Base-by-base conservation (phyloP, 495 filamentous ascomycete genomes). In the Cairneyella variabilis region DNA sequence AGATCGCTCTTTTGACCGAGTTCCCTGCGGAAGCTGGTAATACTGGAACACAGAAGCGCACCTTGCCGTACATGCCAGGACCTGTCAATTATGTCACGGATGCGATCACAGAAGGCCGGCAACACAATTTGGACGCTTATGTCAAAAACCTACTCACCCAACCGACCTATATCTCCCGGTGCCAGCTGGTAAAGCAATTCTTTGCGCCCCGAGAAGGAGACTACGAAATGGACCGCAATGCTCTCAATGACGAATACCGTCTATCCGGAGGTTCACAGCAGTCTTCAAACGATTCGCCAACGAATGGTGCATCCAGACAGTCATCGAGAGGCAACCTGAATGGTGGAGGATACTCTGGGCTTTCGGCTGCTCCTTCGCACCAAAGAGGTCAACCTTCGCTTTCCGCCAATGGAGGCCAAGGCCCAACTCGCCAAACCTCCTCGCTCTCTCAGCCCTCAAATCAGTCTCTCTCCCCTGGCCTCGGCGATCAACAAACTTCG, bases 1-100 rank as follows among this genome's bases (percentile, higher is more conserved):
- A 98, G 67, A 97, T 97, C 65, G 85, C 88, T 16, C 85, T 98
- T 5, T 76, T 98, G 39, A 91, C 89, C 36, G 89, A 95, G 59
- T 97, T 96, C 64, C 92, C 93, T 30, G 83, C 88, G 14, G 95
- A 97, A 64, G 91, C 93, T 23, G 92, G 93, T 20, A 87, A 86
- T 23, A 87, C 88, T 48, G 83, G 82, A 43, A 80, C 81, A 36
- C 83, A 84, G 58, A 82, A 86, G 48, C 83, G 93, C 26, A 88
- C 86, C 14, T 68, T 98, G 6, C 93, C 93, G n/a, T 98, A 92
- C 69, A 98, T 98, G 93, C 93, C 93, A 17, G 93, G 93, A 9
- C 93, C 93, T 18, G 92, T 98, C 60, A 95, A 91, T 51, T 95
- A 95, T 70, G 95, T 98, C 47, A 98, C 95, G 14, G 95, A 97